Conservation (phyloP, 805 yeast genomes). For the Saturnispora bothae region DNA sequence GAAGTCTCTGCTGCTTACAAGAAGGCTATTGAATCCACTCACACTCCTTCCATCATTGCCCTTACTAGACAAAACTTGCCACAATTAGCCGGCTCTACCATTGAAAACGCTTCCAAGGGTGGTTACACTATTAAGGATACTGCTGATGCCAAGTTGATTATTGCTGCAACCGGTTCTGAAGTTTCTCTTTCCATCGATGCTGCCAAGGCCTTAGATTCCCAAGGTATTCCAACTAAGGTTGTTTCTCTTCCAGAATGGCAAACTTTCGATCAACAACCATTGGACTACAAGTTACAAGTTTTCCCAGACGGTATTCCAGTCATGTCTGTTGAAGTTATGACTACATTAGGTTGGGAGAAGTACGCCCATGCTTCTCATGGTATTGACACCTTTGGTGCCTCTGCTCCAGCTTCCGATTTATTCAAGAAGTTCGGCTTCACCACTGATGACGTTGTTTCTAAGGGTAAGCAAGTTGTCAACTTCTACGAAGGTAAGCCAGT, state of each 20-base stretch:
- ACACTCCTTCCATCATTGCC: slow-evolving; percentile 67
- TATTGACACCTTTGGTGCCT: slow-evolving; percentile 91
- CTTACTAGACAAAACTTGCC: slow-evolving; percentile 83
- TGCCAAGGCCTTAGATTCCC: slow-evolving; percentile 53
- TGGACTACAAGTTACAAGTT: slow-evolving; percentile 72
- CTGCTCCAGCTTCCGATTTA: slow-evolving; percentile 78
- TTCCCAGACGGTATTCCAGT: slow-evolving; percentile 94
- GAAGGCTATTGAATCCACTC: slow-evolving; percentile 47
- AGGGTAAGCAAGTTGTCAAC: slow-evolving; percentile 68
- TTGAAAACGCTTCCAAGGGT: slow-evolving; percentile 91
- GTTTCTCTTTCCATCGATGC: slow-evolving; percentile 75
- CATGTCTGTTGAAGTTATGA: slow-evolving; percentile 85
- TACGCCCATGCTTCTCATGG: slow-evolving; percentile 97
- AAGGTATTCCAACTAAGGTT: slow-evolving; percentile 66
- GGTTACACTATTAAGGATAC: slow-evolving; percentile 69
- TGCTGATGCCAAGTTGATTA: slow-evolving; percentile 55
- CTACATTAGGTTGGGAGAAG: slow-evolving; percentile 86
- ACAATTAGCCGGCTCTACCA: slow-evolving; percentile 84
- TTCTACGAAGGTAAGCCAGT: slow-evolving; percentile 73
- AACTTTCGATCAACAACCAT: slow-evolving; percentile 77
- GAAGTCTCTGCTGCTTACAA: slow-evolving; percentile 78
- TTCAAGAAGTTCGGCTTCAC: slow-evolving; percentile 85
- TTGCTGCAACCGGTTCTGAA: slow-evolving; percentile 94
- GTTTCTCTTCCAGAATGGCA: slow-evolving; percentile 90
- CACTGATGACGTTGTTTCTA: slow-evolving; percentile 82